phyloP scores from a whole-genome alignment of 345 rosid species.

The Gossypium stocksii region DNA sequence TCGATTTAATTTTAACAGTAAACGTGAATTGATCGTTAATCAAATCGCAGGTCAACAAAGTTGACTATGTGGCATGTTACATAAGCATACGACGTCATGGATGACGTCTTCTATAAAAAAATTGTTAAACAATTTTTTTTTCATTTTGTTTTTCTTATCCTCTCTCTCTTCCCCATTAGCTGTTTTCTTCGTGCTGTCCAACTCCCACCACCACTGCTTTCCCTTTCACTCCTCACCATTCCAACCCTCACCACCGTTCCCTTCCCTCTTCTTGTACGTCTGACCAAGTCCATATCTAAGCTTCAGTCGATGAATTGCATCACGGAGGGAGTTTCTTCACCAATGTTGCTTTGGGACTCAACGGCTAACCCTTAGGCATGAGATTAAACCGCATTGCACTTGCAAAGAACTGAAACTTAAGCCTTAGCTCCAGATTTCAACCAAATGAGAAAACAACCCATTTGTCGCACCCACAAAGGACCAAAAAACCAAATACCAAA shows the following conservation, averaged over 20 bases:
- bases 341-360: conserved; percentile 47
- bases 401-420: conserved; percentile 87
- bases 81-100: no score
- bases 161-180: no score
- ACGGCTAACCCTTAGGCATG: conserved; percentile 58
- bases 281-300: conserved; percentile 83
- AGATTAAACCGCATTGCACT: conserved; percentile 90
- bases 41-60: fast-evolving
- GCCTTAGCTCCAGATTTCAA: conserved; percentile 85
- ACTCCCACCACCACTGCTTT: no score
- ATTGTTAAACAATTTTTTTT: no score
- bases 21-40: no score
- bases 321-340: conserved; percentile 65
- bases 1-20: no score
- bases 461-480: conserved; percentile 57
- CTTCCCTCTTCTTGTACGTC: conserved; percentile 46
- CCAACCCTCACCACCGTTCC: no score
- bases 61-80: no score
- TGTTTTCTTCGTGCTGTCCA: no score
- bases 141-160: no score
- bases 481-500: conserved; percentile 81
- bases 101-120: no score
- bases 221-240: no score
- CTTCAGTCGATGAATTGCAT: conserved; percentile 67
- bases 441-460: conserved; percentile 82